A percentile compares a stretch with the other conserved stretches of the same genome.
Evolutionary conservation across 192 early-diverging fungal species (phyloP).

Genomic region (Coemansia guatemalensis): DNA sequence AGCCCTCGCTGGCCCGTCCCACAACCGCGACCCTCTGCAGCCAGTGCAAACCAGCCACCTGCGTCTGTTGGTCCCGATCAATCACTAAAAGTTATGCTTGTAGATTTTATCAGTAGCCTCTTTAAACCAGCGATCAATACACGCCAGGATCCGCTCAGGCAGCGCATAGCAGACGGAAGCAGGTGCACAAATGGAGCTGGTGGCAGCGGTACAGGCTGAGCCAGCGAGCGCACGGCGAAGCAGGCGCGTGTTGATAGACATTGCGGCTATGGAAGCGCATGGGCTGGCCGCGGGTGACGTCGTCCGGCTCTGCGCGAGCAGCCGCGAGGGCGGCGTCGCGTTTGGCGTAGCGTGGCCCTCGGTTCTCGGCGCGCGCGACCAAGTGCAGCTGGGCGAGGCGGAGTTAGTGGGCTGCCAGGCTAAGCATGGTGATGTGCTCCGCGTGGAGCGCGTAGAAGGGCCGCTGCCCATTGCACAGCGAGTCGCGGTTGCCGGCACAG

Average conservation of each 20-base stretch:
- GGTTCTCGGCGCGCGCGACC: conserved; percentile 7
- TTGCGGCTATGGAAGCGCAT: conserved; percentile 22
- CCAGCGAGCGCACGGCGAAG: conserved; percentile 8
- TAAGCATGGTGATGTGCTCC: conserved; percentile 32
- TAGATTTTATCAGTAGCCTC: no score
- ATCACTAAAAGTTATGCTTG: no score
- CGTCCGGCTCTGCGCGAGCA: conserved; percentile 13
- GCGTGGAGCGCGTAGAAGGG: conserved; percentile 15
- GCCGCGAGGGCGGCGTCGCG: neutral
- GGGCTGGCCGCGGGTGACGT: conserved; percentile 37
- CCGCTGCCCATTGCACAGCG: conserved; percentile 6
- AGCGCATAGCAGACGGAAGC: no score
- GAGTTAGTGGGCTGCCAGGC: conserved; percentile 32
- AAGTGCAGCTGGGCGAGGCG: conserved; percentile 23
- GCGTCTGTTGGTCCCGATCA: no score
- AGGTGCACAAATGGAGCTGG: no score
- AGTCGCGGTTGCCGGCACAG: conserved; percentile 11
- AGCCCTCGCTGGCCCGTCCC: no score
- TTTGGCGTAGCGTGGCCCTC: conserved; percentile 49
- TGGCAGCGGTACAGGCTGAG: neutral
- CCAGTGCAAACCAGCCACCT: no score
- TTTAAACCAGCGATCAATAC: no score
- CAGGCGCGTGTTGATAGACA: conserved; percentile 24
- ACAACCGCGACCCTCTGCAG: no score
- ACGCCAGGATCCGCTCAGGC: no score